Evolutionary conservation across 345 rosid species (phyloP), one percentile per base, ranked within the genome.

Genomic region (Salix viminalis): DNA sequence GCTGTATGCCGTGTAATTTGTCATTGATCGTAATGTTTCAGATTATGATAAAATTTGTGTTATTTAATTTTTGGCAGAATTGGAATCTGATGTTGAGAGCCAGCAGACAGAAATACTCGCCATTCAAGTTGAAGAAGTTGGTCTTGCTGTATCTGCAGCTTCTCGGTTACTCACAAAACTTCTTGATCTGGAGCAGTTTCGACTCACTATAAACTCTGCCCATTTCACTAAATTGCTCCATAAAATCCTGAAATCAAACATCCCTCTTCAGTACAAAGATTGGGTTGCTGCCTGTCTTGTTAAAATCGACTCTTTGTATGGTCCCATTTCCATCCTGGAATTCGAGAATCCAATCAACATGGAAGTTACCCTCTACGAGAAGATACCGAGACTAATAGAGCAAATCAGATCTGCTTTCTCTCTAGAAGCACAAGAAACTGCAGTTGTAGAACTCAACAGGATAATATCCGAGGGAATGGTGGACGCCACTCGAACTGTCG

Each of bases 271-370:
- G 67, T 67, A 84, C 82, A 91, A 94, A 83, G 94, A 94, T 65
- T 89, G 91, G 91, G 92, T 92, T 30, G 94, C 97, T 0, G 88
- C 94, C 72, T 89, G 92, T 83, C 90, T 94, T 4, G 87, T 91
- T 67, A 91, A 94, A 76, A 82, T 94, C 77, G 79, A 83, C 74
- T 79, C 88, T 54, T 76, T 75, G 52, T 83, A 84, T 5, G 84
- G 89, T 54, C 77, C 82, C 14, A 66, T 67, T 67, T 46, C 70
- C 14, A 37, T 52, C 26, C 67, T 60, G 54, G 79, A 84, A n/a
- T 83, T 73, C 7, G 87, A 86, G 75, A 85, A 82, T 72, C 91
- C 91, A 0, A 79, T 94, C 80, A 85, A 81, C 84, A 54, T 82
- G 32, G 98, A 94, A 88, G 91, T 92, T 67, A 87, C 90, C 37